These are phyloP conservation scores for Trichaptum fuscoviolaceum DNA, from an alignment of 768 basidiomycete genomes.

Conservation along the genomic window DNA sequence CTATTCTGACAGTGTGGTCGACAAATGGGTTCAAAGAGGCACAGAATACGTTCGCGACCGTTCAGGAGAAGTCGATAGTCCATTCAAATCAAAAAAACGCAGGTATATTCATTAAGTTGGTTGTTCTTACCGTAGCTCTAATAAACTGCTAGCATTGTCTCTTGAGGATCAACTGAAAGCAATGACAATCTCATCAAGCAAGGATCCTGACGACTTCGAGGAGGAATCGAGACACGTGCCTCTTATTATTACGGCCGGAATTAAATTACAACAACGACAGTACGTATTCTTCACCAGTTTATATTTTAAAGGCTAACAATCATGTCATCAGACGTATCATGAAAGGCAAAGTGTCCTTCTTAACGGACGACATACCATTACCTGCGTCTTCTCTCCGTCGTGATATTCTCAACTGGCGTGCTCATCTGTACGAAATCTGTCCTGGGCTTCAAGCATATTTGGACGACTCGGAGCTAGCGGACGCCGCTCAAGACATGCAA, in stretches of 20 bases:
- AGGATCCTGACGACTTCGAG: background rate
- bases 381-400: background rate
- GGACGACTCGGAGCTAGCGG: background rate
- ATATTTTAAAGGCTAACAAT: background rate
- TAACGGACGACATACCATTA: background rate
- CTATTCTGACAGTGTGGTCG: background rate
- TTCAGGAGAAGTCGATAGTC: background rate
- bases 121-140: background rate
- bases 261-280: background rate
- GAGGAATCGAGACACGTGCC: background rate
- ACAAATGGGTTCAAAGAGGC: background rate
- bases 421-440: background rate
- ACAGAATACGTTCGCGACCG: background rate
- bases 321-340: background rate
- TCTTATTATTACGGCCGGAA: background rate
- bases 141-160: background rate
- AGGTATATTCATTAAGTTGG: background rate
- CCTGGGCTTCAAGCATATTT: background rate
- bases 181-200: background rate
- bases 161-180: background rate
- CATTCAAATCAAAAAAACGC: background rate
- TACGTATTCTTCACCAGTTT: background rate
- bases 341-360: background rate
- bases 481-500: background rate
- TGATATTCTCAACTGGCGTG: background rate